These are phyloP conservation scores for Aspergillus caelatus DNA, from an alignment of 2,329 filamentous ascomycete genomes.

Conservation along the genomic window DNA sequence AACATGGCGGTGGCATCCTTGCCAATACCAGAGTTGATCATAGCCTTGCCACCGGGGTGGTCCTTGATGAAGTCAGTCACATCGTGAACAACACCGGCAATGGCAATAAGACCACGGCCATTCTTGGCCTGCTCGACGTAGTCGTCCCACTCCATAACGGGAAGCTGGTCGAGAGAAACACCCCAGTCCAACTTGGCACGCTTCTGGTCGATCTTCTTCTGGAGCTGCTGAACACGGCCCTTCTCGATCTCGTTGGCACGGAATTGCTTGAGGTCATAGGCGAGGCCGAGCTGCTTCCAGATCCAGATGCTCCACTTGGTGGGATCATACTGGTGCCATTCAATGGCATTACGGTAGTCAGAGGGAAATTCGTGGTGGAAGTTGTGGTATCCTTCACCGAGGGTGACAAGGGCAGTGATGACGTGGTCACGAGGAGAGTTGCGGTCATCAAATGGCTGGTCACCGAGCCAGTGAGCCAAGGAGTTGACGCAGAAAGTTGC, in stretches of 20 bases:
- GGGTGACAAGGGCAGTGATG: slow-evolving; percentile 80
- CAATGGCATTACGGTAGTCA: slow-evolving; percentile 88
- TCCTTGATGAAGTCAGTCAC: slow-evolving; percentile 83
- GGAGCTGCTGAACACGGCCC: slow-evolving; percentile 81
- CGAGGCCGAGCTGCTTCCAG: slow-evolving; percentile 82
- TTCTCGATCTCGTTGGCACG: slow-evolving; percentile 90
- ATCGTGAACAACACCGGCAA: slow-evolving; percentile 86
- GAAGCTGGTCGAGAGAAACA: slow-evolving; percentile 79
- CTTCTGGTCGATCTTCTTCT: slow-evolving; percentile 93
- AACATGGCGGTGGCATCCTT: slow-evolving; percentile 90
- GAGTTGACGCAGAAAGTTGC: slow-evolving; percentile 94
- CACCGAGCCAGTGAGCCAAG: slow-evolving; percentile 85
- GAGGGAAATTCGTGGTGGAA: slow-evolving; percentile 95
- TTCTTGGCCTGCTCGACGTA: slow-evolving; percentile 77
- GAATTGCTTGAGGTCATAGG: slow-evolving; percentile 88
- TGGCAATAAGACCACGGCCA: slow-evolving; percentile 73
- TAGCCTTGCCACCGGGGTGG: slow-evolving; percentile 85
- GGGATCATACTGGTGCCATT: slow-evolving; percentile 90
- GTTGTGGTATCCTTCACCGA: slow-evolving; percentile 91
- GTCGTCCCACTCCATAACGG: slow-evolving; percentile 84
- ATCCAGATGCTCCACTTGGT: slow-evolving; percentile 87
- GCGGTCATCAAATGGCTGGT: slow-evolving; percentile 90
- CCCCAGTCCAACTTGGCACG: slow-evolving; percentile 83
- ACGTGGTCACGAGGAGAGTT: slow-evolving; percentile 89
- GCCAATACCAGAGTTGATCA: slow-evolving; percentile 79